phyloP scores from a whole-genome alignment of 2,329 filamentous ascomycete species.

The Paraconiothyrium sp. region DNA sequence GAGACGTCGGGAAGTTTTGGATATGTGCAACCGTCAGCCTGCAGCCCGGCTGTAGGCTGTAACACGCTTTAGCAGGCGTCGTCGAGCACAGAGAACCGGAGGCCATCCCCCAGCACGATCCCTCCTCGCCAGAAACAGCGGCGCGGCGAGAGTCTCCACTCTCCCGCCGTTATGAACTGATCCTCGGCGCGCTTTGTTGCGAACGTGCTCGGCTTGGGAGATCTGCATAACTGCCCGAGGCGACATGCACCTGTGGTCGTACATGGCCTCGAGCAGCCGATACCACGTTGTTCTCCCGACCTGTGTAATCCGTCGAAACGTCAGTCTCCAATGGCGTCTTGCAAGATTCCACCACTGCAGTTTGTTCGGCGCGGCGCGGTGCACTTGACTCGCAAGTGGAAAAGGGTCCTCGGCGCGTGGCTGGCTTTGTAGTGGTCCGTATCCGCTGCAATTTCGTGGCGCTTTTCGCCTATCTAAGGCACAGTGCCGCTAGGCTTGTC shows the following conservation, averaged over 20 bases:
- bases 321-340: constrained; percentile 3
- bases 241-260: constrained; percentile 2
- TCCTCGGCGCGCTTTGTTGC: constrained; percentile 2
- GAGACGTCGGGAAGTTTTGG: background rate
- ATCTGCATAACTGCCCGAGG: background rate
- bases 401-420: background rate
- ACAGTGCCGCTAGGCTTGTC: constrained; percentile 2
- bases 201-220: background rate
- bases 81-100: background rate
- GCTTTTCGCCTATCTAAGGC: constrained; percentile 3
- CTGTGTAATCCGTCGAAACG: constrained; percentile 13
- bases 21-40: constrained; percentile 4
- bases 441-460: constrained; percentile 12
- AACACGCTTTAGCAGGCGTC: constrained; percentile 1
- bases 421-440: background rate
- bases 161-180: background rate
- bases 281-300: constrained; percentile 16
- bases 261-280: constrained; percentile 8
- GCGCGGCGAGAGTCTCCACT: constrained; percentile 4
- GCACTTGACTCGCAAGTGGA: constrained; percentile 4
- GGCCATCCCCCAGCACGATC: background rate
- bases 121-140: constrained; percentile 4
- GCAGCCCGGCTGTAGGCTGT: constrained; percentile 10
- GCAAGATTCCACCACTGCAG: background rate
- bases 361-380: background rate